phyloP scores from a whole-genome alignment of 768 basidiomycete species.

The Asterophora lycoperdoides region DNA sequence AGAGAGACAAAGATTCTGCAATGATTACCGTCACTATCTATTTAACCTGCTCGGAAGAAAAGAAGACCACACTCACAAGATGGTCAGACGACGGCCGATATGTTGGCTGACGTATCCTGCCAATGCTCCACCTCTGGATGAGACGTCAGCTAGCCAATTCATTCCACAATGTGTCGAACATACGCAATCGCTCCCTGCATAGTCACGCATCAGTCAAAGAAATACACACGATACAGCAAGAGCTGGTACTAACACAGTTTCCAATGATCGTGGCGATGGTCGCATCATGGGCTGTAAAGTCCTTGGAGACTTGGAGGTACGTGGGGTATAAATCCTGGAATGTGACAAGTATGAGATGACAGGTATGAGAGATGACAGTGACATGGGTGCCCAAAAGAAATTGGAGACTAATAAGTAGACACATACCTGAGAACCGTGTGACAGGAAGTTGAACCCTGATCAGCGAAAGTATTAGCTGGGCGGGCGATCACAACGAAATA shows the following conservation, averaged over 20 bases:
- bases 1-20: slow-evolving; percentile 50
- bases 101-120: slow-evolving; percentile 10
- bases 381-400: too few relatives aligned
- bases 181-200: slow-evolving; percentile 12
- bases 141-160: background rate
- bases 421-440: too few relatives aligned
- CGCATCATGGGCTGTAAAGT: slow-evolving; percentile 41
- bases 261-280: slow-evolving; percentile 66
- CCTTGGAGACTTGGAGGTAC: slow-evolving; percentile 49
- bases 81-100: slow-evolving; percentile 11
- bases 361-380: too few relatives aligned
- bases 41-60: background rate
- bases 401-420: too few relatives aligned
- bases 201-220: background rate
- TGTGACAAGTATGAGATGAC: too few relatives aligned
- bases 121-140: slow-evolving; percentile 6
- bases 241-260: slow-evolving; percentile 31
- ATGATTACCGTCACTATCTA: background rate
- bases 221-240: background rate
- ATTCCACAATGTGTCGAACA: background rate
- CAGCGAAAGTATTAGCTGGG: too few relatives aligned
- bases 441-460: too few relatives aligned
- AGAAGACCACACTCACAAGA: slow-evolving; percentile 12
- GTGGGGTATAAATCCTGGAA: slow-evolving; percentile 55
- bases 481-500: background rate